Evolutionary conservation across 352 stramenopile genomes (phyloP).

Genomic region (Chrysophaeum taylorii): DNA sequence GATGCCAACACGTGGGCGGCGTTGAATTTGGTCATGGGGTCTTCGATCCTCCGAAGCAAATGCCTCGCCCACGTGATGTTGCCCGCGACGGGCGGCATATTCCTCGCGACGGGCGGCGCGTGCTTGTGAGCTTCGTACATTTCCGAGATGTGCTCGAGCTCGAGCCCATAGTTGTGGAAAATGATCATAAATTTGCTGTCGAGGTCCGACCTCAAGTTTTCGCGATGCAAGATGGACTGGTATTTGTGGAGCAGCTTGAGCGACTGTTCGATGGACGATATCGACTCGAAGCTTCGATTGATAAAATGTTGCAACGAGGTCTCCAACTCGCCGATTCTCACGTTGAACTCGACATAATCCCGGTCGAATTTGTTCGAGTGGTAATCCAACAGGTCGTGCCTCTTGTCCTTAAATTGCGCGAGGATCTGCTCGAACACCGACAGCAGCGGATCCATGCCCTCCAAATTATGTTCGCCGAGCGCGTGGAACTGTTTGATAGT

Average conservation of each 20-base stretch:
- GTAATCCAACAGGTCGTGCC: conserved; percentile 70
- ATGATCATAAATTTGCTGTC: conserved; percentile 77
- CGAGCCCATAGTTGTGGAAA: conserved; percentile 75
- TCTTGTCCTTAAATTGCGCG: conserved; percentile 54
- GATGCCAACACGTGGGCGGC: conserved; percentile 65
- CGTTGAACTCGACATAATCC: conserved; percentile 77
- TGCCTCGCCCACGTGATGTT: conserved; percentile 72
- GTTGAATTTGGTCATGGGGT: conserved; percentile 70
- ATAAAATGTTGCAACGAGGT: conserved; percentile 72
- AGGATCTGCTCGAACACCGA: conserved; percentile 67
- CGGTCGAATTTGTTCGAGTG: conserved; percentile 75
- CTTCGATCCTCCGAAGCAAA: conserved; percentile 65
- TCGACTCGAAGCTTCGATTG: conserved; percentile 70
- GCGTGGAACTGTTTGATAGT: conserved; percentile 78
- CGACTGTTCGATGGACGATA: conserved; percentile 72
- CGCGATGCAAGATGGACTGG: conserved; percentile 67
- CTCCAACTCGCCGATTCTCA: conserved; percentile 72
- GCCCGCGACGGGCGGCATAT: conserved; percentile 62
- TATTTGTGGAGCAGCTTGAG: conserved; percentile 68
- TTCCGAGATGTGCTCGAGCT: conserved; percentile 65
- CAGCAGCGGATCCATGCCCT: conserved; percentile 69
- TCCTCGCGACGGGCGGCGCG: conserved; percentile 59
- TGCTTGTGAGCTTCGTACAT: conserved; percentile 71
- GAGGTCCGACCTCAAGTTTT: conserved; percentile 61
- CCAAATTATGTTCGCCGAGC: conserved; percentile 69